phyloP scores from a whole-genome alignment of 768 basidiomycete species.

The Roridomyces roridus region DNA sequence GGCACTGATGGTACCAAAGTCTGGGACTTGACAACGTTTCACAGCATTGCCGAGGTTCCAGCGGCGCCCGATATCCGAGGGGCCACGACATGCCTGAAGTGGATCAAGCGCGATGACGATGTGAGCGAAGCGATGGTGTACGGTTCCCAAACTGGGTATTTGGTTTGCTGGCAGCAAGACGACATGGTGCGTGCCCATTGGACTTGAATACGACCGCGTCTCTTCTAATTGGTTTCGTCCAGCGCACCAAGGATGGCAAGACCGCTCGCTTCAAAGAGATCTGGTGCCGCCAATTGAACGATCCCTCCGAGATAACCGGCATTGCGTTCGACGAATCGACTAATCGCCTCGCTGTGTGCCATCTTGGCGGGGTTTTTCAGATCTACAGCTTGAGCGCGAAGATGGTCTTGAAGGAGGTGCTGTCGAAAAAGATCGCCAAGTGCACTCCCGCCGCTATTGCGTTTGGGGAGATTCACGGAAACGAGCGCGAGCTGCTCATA shows the following conservation, averaged over 20 bases:
- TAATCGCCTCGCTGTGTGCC: conserved; percentile 21
- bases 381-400: conserved; percentile 5
- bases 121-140: conserved; percentile 11
- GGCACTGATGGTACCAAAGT: conserved; percentile 6
- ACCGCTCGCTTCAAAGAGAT: conserved; percentile 5
- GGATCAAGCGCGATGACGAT: conserved; percentile 18
- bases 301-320: conserved; percentile 25
- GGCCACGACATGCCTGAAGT: conserved; percentile 12
- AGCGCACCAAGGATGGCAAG: background rate
- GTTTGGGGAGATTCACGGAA: background rate
- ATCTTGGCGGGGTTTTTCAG: conserved; percentile 19
- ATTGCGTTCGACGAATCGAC: conserved; percentile 23
- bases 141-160: conserved; percentile 14
- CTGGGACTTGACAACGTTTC: background rate
- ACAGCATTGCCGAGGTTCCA: background rate
- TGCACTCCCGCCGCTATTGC: conserved; percentile 15
- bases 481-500: conserved; percentile 5
- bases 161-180: conserved; percentile 19
- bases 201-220: no score
- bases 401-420: conserved; percentile 9
- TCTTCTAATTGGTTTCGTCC: background rate
- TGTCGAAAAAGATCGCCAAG: conserved; percentile 7
- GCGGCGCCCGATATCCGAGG: conserved; percentile 4
- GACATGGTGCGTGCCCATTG: background rate
- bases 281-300: no score